Conservation (phyloP, 192 early-diverging fungal genomes). For the Backusella parvicylindrica region DNA sequence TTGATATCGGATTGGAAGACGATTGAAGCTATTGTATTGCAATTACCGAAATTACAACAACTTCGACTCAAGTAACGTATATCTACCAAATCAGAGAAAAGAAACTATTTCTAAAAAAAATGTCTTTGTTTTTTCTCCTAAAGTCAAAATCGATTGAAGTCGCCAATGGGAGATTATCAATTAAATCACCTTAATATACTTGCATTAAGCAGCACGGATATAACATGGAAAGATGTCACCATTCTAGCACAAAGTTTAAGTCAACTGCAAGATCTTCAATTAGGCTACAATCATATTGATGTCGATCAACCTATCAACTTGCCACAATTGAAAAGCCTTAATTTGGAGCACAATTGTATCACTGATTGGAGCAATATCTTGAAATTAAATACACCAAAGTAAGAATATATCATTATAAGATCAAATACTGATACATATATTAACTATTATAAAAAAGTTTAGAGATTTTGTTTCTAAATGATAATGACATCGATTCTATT, state of each 20-base stretch:
- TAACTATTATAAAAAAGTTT: neutral
- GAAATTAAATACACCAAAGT: conserved; percentile 42
- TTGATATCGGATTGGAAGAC: conserved; percentile 45
- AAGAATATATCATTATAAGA: too few relatives aligned
- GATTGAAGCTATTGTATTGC: conserved; percentile 42
- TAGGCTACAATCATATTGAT: conserved; percentile 40
- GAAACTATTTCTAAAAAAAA: neutral
- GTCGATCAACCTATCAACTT: conserved; percentile 31
- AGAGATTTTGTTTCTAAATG: conserved; percentile 33
- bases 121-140: neutral
- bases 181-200: conserved; percentile 32
- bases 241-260: conserved; percentile 37
- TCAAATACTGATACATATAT: neutral
- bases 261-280: conserved; percentile 46
- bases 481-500: conserved; percentile 8
- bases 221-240: conserved; percentile 36
- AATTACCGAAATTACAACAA: conserved; percentile 35
- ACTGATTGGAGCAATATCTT: conserved; percentile 41
- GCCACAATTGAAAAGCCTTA: conserved; percentile 42
- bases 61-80: conserved; percentile 46
- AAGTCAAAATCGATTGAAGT: conserved; percentile 24
- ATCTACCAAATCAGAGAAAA: too few relatives aligned
- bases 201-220: conserved; percentile 27
- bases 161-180: conserved; percentile 7
- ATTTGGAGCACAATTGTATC: conserved; percentile 48